Base-by-base conservation (phyloP, 179 eudicot genomes). In the Beta lomatogona region DNA sequence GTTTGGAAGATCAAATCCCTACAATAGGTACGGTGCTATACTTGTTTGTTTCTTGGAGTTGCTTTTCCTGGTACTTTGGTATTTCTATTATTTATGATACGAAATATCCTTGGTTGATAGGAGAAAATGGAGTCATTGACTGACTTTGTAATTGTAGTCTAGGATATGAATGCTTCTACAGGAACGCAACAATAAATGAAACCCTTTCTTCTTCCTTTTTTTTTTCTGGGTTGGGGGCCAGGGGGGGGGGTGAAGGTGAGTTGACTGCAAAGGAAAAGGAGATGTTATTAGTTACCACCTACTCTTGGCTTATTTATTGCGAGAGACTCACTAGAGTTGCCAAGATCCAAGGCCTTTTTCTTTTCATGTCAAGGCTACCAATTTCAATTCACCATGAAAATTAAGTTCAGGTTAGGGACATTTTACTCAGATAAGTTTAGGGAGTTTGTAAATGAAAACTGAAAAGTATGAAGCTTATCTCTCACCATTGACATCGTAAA, bases 21-120 rank as follows among this genome's bases (percentile, higher is more conserved):
- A 77, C 79, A 73, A 67, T 84, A 92, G 92, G 92, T 89, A 86
- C 74, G 45, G 21, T 44, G 72, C 68, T 53, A 5, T 22, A 36
- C 9, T 67, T 14, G 45, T 41, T 19, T 61, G 14, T 70, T 76
- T 71, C 64, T 59, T 69, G 76, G 16, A 61, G 19, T 73, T 76
- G 31, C 60, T 57, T 79, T 76, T 79, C 68, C 44, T 80, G 19
- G 8, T 82, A 31, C 63, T 72, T 80, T 70, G 28, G 31, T 68
- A 63, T 44, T 66, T 67, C n/a, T 11, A 41, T 25, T 15, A 9
- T 67, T 57, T 58, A 7, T 16, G n/a, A 46, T 75, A 22, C 44
- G 73, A 76, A 18, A 6, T 60, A 9, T 73, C 52, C 16, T 41
- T 55, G 78, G 52, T 53, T 80, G 82, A 46, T 73, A 14, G 25